These are phyloP conservation scores for Suhomyces coccinellae DNA, from an alignment of 1,139 yeast species.

Conservation along the genomic window DNA sequence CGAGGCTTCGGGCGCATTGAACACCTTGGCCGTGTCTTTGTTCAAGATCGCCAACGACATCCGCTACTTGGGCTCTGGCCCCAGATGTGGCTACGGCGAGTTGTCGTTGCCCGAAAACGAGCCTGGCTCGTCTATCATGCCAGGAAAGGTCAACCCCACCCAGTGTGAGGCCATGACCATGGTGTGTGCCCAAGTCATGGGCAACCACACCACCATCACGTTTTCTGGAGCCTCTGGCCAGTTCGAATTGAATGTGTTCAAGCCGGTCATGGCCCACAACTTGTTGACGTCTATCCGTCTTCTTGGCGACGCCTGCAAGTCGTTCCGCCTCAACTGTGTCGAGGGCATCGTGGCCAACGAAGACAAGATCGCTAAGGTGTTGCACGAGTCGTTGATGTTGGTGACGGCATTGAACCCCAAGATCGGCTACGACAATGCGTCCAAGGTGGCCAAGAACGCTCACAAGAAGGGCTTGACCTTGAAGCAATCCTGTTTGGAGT, in stretches of 20 bases:
- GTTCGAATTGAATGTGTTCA: conserved; percentile 96
- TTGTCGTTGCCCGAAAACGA: conserved; percentile 94
- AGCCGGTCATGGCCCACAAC: conserved; percentile 93
- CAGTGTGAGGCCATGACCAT: conserved; percentile 98
- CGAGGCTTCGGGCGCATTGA: conserved; percentile 95
- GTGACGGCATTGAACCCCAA: conserved; percentile 98
- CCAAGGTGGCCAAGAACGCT: conserved; percentile 97
- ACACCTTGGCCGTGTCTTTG: conserved; percentile 89
- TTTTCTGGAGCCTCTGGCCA: conserved; percentile 99
- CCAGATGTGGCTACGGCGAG: conserved; percentile 99
- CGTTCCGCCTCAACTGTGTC: conserved; percentile 92
- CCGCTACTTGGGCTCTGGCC: conserved; percentile 97
- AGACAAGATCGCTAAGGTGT: conserved; percentile 79
- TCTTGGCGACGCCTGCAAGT: conserved; percentile 82
- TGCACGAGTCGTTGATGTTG: conserved; percentile 95
- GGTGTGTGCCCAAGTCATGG: conserved; percentile 97
- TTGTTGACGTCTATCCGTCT: conserved; percentile 83
- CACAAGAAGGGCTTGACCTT: conserved; percentile 96
- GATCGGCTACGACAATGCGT: conserved; percentile 96
- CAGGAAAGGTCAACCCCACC: conserved; percentile 98
- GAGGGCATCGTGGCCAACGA: conserved; percentile 90
- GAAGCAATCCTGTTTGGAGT: conserved; percentile 90
- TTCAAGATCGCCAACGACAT: conserved; percentile 97
- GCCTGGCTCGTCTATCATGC: conserved; percentile 99
- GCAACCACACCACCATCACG: conserved; percentile 92